phyloP scores from a whole-genome alignment of 768 basidiomycete species.

The Tephrocybe sp. region DNA sequence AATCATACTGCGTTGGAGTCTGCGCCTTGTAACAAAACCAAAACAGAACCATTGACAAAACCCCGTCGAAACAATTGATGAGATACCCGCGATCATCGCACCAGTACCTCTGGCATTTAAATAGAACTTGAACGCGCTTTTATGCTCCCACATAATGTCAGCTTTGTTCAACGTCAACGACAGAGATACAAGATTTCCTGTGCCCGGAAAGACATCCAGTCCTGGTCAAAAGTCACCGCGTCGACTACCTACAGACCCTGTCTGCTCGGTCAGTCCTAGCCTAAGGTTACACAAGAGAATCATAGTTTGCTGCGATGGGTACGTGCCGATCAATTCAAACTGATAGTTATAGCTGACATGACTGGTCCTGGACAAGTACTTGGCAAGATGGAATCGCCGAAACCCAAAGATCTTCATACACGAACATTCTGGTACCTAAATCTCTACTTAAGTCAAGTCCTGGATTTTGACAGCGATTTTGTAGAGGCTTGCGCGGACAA shows the following conservation, averaged over 20 bases:
- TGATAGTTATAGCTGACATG: background rate
- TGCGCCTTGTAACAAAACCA: background rate
- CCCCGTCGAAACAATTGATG: background rate
- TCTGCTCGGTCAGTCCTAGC: constrained; percentile 17
- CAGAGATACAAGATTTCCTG: background rate
- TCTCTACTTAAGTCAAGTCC: background rate
- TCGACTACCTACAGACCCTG: constrained; percentile 32
- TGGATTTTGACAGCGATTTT: background rate
- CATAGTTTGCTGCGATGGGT: constrained; percentile 79
- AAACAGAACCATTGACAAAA: background rate
- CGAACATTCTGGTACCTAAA: constrained; percentile 54
- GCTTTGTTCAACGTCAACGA: constrained; percentile 4
- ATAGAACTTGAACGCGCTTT: background rate
- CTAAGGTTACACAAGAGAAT: constrained; percentile 51
- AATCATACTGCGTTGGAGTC: too few relatives aligned
- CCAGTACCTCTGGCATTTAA: background rate
- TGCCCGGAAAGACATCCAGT: background rate
- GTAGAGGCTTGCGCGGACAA: constrained; percentile 55
- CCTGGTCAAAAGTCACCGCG: constrained; percentile 23
- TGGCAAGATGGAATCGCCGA: constrained; percentile 67
- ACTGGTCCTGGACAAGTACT: constrained; percentile 42
- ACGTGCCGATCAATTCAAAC: constrained; percentile 19
- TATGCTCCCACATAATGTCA: constrained; percentile 3
- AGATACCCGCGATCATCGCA: constrained; percentile 12
- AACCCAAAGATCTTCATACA: constrained; percentile 45